These are phyloP conservation scores for Xylariaceae sp. DNA, from an alignment of 2,329 filamentous ascomycete species.

Conservation along the genomic window DNA sequence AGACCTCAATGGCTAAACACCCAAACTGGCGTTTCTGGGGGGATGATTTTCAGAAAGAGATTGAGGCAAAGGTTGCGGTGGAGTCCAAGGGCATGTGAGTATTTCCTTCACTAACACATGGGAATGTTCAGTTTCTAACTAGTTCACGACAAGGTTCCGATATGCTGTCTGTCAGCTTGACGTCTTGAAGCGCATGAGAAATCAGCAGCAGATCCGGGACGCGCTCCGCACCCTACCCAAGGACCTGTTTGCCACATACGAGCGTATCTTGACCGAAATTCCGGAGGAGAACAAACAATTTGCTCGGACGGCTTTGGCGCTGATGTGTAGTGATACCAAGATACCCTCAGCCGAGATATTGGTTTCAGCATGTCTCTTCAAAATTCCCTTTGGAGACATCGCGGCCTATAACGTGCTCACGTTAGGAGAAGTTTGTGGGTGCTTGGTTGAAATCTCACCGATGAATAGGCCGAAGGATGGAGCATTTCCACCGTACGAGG, in stretches of 20 bases:
- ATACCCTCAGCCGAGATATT: slow-evolving; percentile 24
- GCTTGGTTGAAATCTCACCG: slow-evolving; percentile 23
- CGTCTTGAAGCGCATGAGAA: slow-evolving; percentile 17
- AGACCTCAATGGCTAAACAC: slow-evolving; percentile 12
- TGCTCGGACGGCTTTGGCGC: slow-evolving; percentile 24
- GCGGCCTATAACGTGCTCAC: slow-evolving; percentile 12
- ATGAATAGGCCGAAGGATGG: too few species aligned
- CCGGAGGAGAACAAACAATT: slow-evolving; percentile 15
- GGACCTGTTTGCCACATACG: slow-evolving; percentile 26
- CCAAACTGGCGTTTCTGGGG: slow-evolving; percentile 8
- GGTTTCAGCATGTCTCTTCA: slow-evolving; percentile 23
- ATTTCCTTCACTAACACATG: not conserved
- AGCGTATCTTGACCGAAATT: slow-evolving; percentile 24
- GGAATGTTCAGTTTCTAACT: not conserved
- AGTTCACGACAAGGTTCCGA: slow-evolving; percentile 22
- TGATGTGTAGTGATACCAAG: slow-evolving; percentile 24
- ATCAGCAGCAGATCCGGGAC: slow-evolving; percentile 8
- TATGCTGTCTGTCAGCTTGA: slow-evolving; percentile 28
- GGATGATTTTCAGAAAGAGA: slow-evolving; percentile 12
- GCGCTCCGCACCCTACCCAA: slow-evolving; percentile 18
- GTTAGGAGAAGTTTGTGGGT: slow-evolving; percentile 22
- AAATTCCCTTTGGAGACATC: slow-evolving; percentile 18
- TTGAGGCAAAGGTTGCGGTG: slow-evolving; percentile 16
- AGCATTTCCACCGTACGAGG: too few species aligned
- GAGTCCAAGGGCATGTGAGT: slow-evolving; percentile 27